Evolutionary conservation across 177 flowering plant genomes (phyloP).

Genomic region (Vitis hybrid): DNA sequence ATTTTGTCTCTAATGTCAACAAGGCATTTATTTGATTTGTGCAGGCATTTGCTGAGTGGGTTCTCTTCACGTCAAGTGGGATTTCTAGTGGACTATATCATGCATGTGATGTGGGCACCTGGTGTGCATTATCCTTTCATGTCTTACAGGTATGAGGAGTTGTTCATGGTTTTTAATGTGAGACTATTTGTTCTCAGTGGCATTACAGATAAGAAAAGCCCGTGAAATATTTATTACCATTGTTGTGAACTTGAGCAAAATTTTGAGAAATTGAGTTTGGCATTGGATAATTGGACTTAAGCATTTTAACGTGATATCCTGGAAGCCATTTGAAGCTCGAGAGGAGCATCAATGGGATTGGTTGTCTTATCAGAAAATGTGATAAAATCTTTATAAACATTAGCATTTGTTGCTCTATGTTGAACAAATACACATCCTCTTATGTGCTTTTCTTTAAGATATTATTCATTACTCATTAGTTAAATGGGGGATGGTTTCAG

Average conservation of each 20-base stretch:
- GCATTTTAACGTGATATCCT: no score
- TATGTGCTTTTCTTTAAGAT: not conserved
- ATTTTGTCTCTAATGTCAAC: no score
- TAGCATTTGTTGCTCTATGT: not conserved
- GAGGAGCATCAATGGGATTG: no score
- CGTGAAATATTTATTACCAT: not conserved
- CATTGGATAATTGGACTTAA: no score
- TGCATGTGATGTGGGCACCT: slow-evolving; percentile 94
- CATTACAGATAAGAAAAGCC: no score
- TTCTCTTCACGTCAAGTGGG: slow-evolving; percentile 84
- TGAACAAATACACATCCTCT: not conserved
- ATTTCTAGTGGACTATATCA: slow-evolving; percentile 91
- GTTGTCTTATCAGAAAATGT: not conserved
- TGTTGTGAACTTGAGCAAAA: not conserved
- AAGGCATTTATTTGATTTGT: slow-evolving; percentile 5
- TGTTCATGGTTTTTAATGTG: not conserved
- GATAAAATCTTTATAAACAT: not conserved
- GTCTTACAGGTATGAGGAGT: slow-evolving; percentile 67
- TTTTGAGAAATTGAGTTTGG: not conserved
- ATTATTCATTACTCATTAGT: not conserved
- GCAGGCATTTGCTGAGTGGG: slow-evolving; percentile 93
- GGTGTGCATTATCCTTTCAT: slow-evolving; percentile 73
- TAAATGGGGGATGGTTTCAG: slow-evolving; percentile 35
- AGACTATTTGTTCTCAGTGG: no score
- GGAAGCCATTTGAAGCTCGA: no score